Percentiles rank a stretch among this genome's conserved stretches.
Evolutionary conservation across 2,329 filamentous ascomycete species (phyloP).

Genomic region (Neonectria hederae): DNA sequence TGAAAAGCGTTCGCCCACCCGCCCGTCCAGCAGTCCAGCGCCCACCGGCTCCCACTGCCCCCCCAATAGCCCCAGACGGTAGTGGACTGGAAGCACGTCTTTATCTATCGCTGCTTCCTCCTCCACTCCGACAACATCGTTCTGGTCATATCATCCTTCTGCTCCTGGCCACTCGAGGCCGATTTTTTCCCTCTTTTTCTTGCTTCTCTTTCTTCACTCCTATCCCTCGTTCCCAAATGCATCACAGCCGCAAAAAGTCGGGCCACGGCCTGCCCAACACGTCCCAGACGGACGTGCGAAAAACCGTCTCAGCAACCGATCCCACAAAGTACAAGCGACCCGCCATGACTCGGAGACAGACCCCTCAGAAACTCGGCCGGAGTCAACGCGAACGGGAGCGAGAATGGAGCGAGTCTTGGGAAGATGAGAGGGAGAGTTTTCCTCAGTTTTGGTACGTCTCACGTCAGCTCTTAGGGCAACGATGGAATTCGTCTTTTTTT

Average conservation of each 20-base stretch:
- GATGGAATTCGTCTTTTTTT: conserved; percentile 17
- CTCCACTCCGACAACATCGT: conserved; percentile 18
- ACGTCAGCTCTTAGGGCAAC: conserved; percentile 21
- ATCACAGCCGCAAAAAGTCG: conserved; percentile 66
- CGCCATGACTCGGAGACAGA: conserved; percentile 55
- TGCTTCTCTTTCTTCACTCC: conserved; percentile 10
- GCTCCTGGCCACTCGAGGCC: conserved; percentile 32
- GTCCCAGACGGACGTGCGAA: conserved; percentile 65
- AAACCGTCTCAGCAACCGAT: conserved; percentile 57
- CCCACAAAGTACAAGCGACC: conserved; percentile 60
- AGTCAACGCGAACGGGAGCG: conserved; percentile 61
- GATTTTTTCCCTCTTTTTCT: conserved; percentile 16
- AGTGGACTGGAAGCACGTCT: conserved; percentile 27
- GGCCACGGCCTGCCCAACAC: conserved; percentile 62
- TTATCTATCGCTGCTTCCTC: conserved; percentile 24
- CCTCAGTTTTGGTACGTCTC: conserved; percentile 70
- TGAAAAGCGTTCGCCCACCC: conserved; percentile 31
- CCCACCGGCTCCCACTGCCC: conserved; percentile 31
- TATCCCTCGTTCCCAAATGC: conserved; percentile 53
- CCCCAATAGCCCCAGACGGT: conserved; percentile 28
- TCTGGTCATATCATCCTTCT: conserved; percentile 36
- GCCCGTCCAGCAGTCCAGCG: conserved; percentile 4
- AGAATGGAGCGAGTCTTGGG: conserved; percentile 61
- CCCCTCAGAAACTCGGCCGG: conserved; percentile 61
- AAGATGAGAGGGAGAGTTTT: conserved; percentile 70